These are phyloP conservation scores for Panicum hallii DNA, from an alignment of 202 grass and related monocot species.

Conservation along the genomic window DNA sequence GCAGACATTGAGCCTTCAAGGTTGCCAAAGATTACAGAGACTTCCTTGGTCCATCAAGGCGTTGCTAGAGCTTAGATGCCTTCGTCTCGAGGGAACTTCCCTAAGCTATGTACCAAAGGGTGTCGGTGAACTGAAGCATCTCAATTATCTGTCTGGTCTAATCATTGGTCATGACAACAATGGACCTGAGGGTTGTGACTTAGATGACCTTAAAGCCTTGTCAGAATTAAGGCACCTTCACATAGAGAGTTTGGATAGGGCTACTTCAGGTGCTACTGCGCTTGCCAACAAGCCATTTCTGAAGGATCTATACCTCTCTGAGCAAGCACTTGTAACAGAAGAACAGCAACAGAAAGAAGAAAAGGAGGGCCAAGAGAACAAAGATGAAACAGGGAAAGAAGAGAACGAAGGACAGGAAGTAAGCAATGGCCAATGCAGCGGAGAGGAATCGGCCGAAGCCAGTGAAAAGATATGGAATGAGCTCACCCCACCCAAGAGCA, in stretches of 20 bases:
- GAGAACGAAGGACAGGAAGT: constrained; percentile 38
- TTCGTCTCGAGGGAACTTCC: constrained; percentile 59
- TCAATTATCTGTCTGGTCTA: constrained; percentile 71
- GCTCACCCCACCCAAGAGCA: constrained; percentile 59
- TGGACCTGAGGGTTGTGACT: constrained; percentile 60
- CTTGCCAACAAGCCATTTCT: constrained; percentile 69
- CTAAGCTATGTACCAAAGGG: constrained; percentile 74
- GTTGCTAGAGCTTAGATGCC: constrained; percentile 67
- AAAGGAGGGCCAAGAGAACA: constrained; percentile 42
- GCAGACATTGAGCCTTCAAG: constrained; percentile 70
- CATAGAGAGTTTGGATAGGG: constrained; percentile 74
- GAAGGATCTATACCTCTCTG: constrained; percentile 60
- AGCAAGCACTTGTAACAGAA: constrained; percentile 42
- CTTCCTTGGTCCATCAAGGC: constrained; percentile 71
- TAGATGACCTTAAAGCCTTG: constrained; percentile 65
- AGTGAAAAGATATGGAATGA: constrained; percentile 75
- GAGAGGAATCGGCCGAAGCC: constrained; percentile 52
- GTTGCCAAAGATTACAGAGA: constrained; percentile 64
- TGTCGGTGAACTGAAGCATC: constrained; percentile 66
- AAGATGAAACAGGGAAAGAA: constrained; percentile 38
- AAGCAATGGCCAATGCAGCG: constrained; percentile 22
- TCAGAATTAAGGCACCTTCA: constrained; percentile 71
- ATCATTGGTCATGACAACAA: constrained; percentile 60
- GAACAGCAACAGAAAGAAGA: constrained; percentile 37
- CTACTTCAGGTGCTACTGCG: constrained; percentile 61